A percentile compares a stretch with the other conserved stretches of the same genome.
Evolutionary conservation across 768 basidiomycete species (phyloP).

Genomic region (Tricholoma bakamatsutake): DNA sequence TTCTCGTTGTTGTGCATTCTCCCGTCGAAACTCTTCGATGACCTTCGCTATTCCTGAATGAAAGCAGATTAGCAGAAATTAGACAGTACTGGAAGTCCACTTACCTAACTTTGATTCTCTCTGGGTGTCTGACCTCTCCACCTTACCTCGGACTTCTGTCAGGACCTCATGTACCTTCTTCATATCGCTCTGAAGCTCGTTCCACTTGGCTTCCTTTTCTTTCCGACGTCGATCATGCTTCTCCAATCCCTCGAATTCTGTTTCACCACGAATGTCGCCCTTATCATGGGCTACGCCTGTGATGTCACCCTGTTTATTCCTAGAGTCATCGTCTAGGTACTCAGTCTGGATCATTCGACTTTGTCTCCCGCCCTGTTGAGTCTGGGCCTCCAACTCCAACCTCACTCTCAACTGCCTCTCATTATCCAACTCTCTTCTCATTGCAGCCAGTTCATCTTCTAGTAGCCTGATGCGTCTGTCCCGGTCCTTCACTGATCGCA

Average conservation of each 20-base stretch:
- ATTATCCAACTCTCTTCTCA: neutral
- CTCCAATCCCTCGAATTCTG: neutral
- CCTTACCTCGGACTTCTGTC: neutral
- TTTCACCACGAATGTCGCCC: neutral
- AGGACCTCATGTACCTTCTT: neutral
- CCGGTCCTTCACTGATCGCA: neutral
- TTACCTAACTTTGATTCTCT: neutral
- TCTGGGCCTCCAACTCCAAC: neutral
- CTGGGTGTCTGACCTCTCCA: neutral
- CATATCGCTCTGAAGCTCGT: neutral
- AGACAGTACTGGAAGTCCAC: neutral
- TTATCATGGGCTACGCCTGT: neutral
- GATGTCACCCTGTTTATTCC: neutral
- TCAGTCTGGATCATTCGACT: neutral
- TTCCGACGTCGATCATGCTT: neutral
- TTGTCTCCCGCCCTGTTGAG: neutral
- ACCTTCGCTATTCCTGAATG: conserved; percentile 52
- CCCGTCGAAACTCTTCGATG: conserved; percentile 50
- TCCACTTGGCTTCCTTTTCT: neutral
- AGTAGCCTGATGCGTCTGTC: neutral
- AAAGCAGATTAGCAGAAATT: neutral
- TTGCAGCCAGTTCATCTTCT: neutral
- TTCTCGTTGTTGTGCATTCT: conserved; percentile 56
- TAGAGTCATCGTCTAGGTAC: neutral
- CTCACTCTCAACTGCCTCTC: neutral